These are phyloP conservation scores for Xerocomus brunneocitrinus DNA, from an alignment of 768 basidiomycete species.

Conservation along the genomic window DNA sequence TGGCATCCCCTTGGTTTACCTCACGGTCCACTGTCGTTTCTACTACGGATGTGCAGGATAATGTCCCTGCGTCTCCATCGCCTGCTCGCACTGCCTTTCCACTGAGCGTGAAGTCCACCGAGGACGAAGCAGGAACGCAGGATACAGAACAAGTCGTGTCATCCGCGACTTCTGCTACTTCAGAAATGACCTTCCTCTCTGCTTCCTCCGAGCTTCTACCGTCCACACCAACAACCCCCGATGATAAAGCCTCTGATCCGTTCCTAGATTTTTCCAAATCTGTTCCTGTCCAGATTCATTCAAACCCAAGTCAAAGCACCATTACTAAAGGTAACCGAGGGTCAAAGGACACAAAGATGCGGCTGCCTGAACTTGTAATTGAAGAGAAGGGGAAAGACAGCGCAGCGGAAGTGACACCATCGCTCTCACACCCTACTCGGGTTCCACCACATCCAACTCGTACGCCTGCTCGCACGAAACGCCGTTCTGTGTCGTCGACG, in stretches of 20 bases:
- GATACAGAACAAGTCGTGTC: slow-evolving; percentile 37
- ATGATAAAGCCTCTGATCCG: slow-evolving; percentile 42
- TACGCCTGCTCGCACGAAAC: slow-evolving; percentile 92
- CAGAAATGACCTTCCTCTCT: slow-evolving; percentile 48
- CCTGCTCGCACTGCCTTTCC: slow-evolving; percentile 29
- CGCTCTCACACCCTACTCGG: slow-evolving; percentile 15
- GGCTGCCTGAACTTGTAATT: slow-evolving; percentile 45
- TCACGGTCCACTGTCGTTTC: slow-evolving; percentile 16
- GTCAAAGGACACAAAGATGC: slow-evolving; percentile 30
- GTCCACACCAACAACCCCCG: slow-evolving; percentile 57
- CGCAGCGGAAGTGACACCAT: slow-evolving; percentile 3
- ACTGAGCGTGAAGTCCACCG: slow-evolving; percentile 20
- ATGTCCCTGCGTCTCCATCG: slow-evolving; percentile 29
- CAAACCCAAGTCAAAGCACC: slow-evolving; percentile 55
- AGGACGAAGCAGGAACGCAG: slow-evolving; percentile 6
- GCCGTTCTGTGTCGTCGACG: slow-evolving; percentile 89
- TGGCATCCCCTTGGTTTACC: slow-evolving; percentile 84
- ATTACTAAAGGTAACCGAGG: slow-evolving; percentile 41
- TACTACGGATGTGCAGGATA: slow-evolving; percentile 10
- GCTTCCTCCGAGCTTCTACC: slow-evolving; percentile 46
- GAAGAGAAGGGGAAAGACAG: slow-evolving; percentile 42
- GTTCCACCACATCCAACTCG: slow-evolving; percentile 67
- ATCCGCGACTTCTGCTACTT: slow-evolving; percentile 40
- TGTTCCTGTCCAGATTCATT: slow-evolving; percentile 36
- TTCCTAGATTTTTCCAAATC: slow-evolving; percentile 30